Percentiles rank a stretch among this genome's conserved stretches.
phyloP scores from a whole-genome alignment of 139 green algal species.

The Chlorokybus atmophyticus region DNA sequence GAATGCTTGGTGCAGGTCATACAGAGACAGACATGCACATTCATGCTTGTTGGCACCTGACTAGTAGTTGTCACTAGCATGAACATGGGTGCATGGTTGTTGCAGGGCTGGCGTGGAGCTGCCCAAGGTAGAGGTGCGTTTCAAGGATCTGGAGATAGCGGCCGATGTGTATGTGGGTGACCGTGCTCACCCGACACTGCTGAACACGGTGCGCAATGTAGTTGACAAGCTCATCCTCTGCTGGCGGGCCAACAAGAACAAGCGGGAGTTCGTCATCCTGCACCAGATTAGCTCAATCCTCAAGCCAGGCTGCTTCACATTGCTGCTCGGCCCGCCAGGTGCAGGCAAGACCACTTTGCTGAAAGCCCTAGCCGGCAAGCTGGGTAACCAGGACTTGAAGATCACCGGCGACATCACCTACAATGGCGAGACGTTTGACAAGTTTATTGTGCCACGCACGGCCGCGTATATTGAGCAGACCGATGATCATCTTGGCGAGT shows the following conservation, averaged over 20 bases:
- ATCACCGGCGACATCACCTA: neutral
- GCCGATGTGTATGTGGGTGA: slow-evolving; percentile 24
- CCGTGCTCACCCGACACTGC: slow-evolving; percentile 24
- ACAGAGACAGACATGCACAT: too few species aligned
- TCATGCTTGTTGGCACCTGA: too few species aligned
- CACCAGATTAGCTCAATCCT: too few species aligned
- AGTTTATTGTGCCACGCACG: neutral
- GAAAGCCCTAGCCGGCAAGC: neutral
- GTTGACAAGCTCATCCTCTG: too few species aligned
- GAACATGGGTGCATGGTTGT: neutral
- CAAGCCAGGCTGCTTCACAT: neutral
- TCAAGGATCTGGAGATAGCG: slow-evolving; percentile 23
- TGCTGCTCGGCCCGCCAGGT: neutral
- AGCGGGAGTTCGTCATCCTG: too few species aligned
- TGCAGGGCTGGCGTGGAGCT: slow-evolving; percentile 35
- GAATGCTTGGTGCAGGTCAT: too few species aligned
- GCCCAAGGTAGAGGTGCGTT: slow-evolving; percentile 29
- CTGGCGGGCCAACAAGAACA: too few species aligned
- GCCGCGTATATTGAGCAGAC: slow-evolving; percentile 24
- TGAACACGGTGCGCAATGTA: slow-evolving; percentile 35
- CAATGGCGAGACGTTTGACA: neutral
- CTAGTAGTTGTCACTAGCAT: too few species aligned
- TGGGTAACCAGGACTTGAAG: neutral
- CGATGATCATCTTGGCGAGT: slow-evolving; percentile 21
- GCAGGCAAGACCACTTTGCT: neutral